phyloP scores from a whole-genome alignment of 1,139 yeast genomes.

The Diutina ranongensis region DNA sequence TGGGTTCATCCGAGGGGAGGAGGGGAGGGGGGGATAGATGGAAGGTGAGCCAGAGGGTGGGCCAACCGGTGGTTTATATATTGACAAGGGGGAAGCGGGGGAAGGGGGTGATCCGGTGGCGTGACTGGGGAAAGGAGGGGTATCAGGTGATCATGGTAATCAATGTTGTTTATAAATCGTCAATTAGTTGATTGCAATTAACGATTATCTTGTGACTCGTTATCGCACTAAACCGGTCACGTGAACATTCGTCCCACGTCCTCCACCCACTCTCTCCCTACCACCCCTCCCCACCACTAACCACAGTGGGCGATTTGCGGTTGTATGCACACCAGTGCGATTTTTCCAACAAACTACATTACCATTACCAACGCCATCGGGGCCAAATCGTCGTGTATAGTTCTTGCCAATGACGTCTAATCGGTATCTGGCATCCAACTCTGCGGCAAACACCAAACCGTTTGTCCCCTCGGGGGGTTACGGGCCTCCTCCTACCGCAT shows the following conservation, averaged over 20 bases:
- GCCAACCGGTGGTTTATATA: no score
- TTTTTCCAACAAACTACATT: background rate
- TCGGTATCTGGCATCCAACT: slow-evolving; percentile 4
- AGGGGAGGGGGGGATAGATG: background rate
- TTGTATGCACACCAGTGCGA: background rate
- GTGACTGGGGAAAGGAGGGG: no score
- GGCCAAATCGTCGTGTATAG: slow-evolving; percentile 1
- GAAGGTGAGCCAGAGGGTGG: no score
- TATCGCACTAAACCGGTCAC: no score
- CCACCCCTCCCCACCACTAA: background rate
- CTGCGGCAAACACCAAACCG: slow-evolving; percentile 5
- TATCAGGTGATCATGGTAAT: no score
- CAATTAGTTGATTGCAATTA: no score
- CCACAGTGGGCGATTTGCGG: background rate
- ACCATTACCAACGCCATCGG: background rate
- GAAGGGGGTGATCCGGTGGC: no score
- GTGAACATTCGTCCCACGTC: no score
- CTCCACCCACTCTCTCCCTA: background rate
- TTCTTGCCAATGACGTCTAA: background rate
- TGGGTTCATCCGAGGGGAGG: no score
- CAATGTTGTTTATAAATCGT: no score
- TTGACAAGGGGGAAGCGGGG: background rate
- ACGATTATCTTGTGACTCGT: no score
- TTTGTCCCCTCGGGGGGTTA: background rate
- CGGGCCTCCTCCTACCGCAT: background rate